Evolutionary conservation across 2,329 filamentous ascomycete genomes (phyloP).

Genomic region (Paecilomyces fulvus): DNA sequence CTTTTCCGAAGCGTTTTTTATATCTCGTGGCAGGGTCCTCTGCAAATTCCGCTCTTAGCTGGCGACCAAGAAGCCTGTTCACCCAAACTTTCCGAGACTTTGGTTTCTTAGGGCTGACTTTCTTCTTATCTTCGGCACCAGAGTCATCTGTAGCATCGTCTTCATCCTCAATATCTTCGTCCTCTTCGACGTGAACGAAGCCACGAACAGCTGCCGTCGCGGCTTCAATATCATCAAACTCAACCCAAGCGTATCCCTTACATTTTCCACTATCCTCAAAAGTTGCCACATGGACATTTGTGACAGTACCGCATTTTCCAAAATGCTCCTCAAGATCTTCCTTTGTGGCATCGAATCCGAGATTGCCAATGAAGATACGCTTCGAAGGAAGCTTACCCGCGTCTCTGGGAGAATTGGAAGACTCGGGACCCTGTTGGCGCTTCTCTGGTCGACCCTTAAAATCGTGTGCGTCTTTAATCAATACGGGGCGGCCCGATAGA

Average conservation of each 20-base stretch:
- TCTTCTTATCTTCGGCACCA: slow-evolving; percentile 19
- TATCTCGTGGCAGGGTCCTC: slow-evolving; percentile 85
- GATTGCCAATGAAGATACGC: slow-evolving; percentile 81
- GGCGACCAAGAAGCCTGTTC: slow-evolving; percentile 70
- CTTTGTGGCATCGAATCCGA: slow-evolving; percentile 72
- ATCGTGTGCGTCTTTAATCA: slow-evolving; percentile 88
- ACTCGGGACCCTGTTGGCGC: slow-evolving; percentile 34
- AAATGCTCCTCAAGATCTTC: slow-evolving; percentile 77
- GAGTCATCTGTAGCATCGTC: slow-evolving; percentile 47
- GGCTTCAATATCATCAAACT: slow-evolving; percentile 70
- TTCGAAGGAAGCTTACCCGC: slow-evolving; percentile 61
- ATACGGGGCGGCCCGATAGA: slow-evolving; percentile 64
- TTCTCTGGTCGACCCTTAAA: slow-evolving; percentile 84
- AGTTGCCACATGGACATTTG: slow-evolving; percentile 79
- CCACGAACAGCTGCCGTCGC: slow-evolving; percentile 72
- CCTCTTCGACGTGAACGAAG: slow-evolving; percentile 57
- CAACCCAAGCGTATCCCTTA: slow-evolving; percentile 94
- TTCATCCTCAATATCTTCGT: slow-evolving; percentile 32
- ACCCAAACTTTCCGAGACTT: slow-evolving; percentile 59
- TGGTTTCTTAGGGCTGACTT: slow-evolving; percentile 17
- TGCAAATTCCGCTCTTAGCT: slow-evolving; percentile 82
- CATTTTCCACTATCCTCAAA: slow-evolving; percentile 97
- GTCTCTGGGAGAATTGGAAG: slow-evolving; percentile 18
- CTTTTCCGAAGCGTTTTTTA: slow-evolving; percentile 86
- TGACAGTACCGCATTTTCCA: slow-evolving; percentile 71